A percentile compares a stretch with the other conserved stretches of the same genome.
Evolutionary conservation across 1,284 basidiomycete genomes (phyloP).

Genomic region (Marasmius oreades): DNA sequence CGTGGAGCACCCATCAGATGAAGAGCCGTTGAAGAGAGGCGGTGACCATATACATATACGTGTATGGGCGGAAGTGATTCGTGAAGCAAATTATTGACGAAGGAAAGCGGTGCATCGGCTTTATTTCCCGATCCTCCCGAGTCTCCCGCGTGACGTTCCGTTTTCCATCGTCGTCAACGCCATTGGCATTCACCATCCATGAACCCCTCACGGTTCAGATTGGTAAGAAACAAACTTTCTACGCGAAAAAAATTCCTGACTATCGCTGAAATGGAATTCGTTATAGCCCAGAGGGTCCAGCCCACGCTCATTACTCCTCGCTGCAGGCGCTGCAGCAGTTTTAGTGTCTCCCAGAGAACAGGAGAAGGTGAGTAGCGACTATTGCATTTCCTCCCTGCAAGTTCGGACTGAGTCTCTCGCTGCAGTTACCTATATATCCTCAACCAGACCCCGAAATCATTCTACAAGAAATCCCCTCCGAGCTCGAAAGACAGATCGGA

Average conservation of each 20-base stretch:
- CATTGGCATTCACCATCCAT: background rate
- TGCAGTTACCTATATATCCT: slow-evolving; percentile 80
- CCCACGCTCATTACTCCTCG: background rate
- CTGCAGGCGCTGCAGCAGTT: background rate
- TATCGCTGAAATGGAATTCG: background rate
- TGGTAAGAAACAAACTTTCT: background rate
- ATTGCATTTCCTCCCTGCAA: background rate
- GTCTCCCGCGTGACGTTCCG: too few species aligned
- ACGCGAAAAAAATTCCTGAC: background rate
- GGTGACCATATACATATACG: too few species aligned
- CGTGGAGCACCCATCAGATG: too few species aligned
- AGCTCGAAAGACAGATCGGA: slow-evolving; percentile 71
- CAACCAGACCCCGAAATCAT: slow-evolving; percentile 54
- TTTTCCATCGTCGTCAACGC: background rate
- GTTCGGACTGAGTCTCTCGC: background rate
- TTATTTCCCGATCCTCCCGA: too few species aligned
- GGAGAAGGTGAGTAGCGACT: slow-evolving; percentile 4
- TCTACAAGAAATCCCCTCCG: slow-evolving; percentile 69
- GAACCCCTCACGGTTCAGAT: background rate
- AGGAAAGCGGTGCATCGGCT: too few species aligned
- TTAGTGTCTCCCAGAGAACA: background rate
- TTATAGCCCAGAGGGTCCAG: background rate
- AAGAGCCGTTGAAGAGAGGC: too few species aligned
- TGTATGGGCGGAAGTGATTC: too few species aligned
- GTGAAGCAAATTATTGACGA: too few species aligned